Conservation (phyloP, 305 asterid species). For the Stenogyne calaminthoides region DNA sequence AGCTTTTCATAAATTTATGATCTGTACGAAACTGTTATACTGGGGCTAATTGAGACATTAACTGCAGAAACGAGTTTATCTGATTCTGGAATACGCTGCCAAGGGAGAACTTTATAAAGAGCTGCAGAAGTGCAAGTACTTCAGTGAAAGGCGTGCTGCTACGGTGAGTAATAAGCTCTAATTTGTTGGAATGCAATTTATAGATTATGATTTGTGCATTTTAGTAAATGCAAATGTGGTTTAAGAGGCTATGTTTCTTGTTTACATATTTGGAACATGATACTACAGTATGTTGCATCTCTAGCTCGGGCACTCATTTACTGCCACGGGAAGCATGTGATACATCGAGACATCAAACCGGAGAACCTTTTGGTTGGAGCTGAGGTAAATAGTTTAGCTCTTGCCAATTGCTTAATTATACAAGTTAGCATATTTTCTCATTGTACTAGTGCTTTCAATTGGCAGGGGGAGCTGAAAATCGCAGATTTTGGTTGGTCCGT, state of each 20-base stretch:
- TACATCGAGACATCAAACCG: constrained; percentile 92
- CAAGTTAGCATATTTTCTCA: constrained; percentile 31
- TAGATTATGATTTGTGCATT: not conserved
- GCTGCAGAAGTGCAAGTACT: constrained; percentile 80
- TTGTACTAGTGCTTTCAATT: constrained; percentile 23
- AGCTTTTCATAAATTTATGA: constrained; percentile 12
- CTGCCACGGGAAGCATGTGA: constrained; percentile 95
- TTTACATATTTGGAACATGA: constrained; percentile 23
- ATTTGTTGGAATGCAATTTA: not conserved
- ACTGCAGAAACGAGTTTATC: constrained; percentile 88
- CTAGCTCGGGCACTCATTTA: constrained; percentile 90
- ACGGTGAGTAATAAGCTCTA: constrained; percentile 56
- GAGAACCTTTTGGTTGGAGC: constrained; percentile 63
- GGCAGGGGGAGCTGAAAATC: constrained; percentile 91
- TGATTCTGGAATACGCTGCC: constrained; percentile 94
- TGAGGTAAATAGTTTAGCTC: constrained; percentile 33
- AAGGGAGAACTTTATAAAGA: constrained; percentile 96
- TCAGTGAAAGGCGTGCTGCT: constrained; percentile 91
- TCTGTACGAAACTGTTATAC: not conserved
- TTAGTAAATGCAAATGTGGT: constrained; percentile 13
- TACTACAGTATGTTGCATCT: constrained; percentile 61
- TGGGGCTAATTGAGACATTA: constrained; percentile 1
- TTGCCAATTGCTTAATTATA: constrained; percentile 12
- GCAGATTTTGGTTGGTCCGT: constrained; percentile 99
- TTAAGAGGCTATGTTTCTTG: constrained; percentile 9